Evolutionary conservation across 306 rosid species (phyloP).

Genomic region (Pueraria montana): DNA sequence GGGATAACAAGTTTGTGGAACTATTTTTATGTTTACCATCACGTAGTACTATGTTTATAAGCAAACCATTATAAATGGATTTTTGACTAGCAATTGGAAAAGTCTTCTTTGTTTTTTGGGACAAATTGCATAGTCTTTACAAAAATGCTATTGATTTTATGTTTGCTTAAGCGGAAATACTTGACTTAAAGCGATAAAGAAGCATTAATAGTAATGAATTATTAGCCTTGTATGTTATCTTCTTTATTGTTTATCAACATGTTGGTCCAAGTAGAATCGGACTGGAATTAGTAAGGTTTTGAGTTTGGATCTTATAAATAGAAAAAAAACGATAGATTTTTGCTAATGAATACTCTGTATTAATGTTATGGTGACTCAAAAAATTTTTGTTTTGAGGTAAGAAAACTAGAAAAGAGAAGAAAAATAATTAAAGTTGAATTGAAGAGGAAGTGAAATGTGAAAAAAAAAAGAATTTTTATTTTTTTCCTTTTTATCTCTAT

Average conservation of each 20-base stretch:
- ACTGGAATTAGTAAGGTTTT: too few species aligned
- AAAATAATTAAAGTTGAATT: background rate
- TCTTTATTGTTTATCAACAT: too few species aligned
- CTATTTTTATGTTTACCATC: constrained; percentile 37
- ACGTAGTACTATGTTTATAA: constrained; percentile 34
- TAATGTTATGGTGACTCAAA: too few species aligned
- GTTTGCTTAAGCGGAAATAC: background rate
- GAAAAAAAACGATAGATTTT: too few species aligned
- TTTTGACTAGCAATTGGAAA: constrained; percentile 35
- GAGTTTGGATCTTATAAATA: too few species aligned
- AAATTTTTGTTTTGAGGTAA: background rate
- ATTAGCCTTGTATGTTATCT: background rate
- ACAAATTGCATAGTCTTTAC: background rate
- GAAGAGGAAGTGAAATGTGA: background rate
- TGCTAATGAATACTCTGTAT: too few species aligned
- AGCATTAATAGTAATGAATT: background rate
- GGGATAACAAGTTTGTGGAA: constrained; percentile 36
- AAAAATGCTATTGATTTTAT: background rate
- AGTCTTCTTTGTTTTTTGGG: background rate
- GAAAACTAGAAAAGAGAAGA: background rate
- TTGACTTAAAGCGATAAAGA: background rate
- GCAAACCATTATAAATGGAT: constrained; percentile 11
- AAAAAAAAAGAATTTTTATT: background rate
- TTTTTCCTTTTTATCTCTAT: background rate
- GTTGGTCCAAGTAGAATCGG: too few species aligned